Conservation (phyloP, 331 rosid genomes). For the Telfairia occidentalis region DNA sequence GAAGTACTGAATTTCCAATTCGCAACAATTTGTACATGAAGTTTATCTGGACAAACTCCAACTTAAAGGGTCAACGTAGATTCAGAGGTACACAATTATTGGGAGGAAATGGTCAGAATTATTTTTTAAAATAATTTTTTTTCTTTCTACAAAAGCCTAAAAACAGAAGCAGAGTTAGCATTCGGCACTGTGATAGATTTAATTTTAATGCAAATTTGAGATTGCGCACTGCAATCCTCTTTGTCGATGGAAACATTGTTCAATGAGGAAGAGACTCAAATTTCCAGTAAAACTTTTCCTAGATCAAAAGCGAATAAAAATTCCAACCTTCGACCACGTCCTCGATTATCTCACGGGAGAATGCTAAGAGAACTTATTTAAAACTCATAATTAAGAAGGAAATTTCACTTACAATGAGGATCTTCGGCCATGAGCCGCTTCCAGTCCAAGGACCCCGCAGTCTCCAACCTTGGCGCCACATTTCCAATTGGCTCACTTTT, state of each 20-base stretch:
- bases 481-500: slow-evolving; percentile 36
- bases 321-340: background rate
- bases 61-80: background rate
- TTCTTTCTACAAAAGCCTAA: background rate
- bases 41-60: background rate
- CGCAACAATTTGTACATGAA: background rate
- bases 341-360: background rate
- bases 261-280: background rate
- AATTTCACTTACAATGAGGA: slow-evolving; percentile 61
- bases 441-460: slow-evolving; percentile 74
- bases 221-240: background rate
- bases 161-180: background rate
- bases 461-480: slow-evolving; percentile 30
- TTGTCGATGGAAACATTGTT: background rate
- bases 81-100: background rate
- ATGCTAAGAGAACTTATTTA: background rate
- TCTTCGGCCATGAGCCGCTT: slow-evolving; percentile 77
- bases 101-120: background rate
- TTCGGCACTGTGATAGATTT: background rate
- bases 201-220: background rate
- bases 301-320: background rate
- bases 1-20: background rate
- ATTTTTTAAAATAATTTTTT: background rate
- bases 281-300: background rate
- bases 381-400: slow-evolving; percentile 17